Evolutionary conservation across 768 basidiomycete species (phyloP).

Genomic region (Phlebiopsis gigantea): DNA sequence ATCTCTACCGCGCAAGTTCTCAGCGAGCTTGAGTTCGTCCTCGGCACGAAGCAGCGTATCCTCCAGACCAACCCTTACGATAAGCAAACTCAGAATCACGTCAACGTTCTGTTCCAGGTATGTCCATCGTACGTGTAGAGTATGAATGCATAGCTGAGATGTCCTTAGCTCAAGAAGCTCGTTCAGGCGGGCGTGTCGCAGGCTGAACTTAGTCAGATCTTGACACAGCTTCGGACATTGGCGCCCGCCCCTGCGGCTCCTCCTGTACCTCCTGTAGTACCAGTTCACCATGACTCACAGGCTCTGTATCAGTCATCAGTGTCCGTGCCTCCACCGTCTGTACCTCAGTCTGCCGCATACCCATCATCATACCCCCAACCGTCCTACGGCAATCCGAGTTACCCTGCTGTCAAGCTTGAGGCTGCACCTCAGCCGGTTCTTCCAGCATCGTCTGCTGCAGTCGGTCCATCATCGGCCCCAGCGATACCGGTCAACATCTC

Average conservation of each 20-base stretch:
- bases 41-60: constrained; percentile 74
- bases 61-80: constrained; percentile 75
- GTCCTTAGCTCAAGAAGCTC: constrained; percentile 54
- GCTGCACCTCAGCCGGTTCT: neutral
- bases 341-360: constrained; percentile 28
- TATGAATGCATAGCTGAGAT: neutral
- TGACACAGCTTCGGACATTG: constrained; percentile 61
- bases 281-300: constrained; percentile 12
- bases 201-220: constrained; percentile 72
- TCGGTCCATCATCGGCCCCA: constrained; percentile 16
- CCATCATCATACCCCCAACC: constrained; percentile 21
- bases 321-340: constrained; percentile 26
- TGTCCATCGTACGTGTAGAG: constrained; percentile 20
- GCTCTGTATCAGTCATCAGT: constrained; percentile 18
- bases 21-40: constrained; percentile 75
- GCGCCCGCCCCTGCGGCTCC: constrained; percentile 37
- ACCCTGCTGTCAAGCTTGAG: constrained; percentile 3
- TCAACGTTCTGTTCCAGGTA: constrained; percentile 79
- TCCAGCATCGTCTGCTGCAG: neutral
- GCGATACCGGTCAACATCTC: constrained; percentile 16
- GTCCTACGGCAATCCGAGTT: constrained; percentile 1
- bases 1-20: constrained; percentile 77
- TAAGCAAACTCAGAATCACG: constrained; percentile 57
- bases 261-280: constrained; percentile 3
- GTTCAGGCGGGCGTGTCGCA: constrained; percentile 80